Evolutionary conservation across 2,329 filamentous ascomycete species (phyloP), one percentile per base, ranked within the genome.

Genomic region (Coniochaeta pulveracea): DNA sequence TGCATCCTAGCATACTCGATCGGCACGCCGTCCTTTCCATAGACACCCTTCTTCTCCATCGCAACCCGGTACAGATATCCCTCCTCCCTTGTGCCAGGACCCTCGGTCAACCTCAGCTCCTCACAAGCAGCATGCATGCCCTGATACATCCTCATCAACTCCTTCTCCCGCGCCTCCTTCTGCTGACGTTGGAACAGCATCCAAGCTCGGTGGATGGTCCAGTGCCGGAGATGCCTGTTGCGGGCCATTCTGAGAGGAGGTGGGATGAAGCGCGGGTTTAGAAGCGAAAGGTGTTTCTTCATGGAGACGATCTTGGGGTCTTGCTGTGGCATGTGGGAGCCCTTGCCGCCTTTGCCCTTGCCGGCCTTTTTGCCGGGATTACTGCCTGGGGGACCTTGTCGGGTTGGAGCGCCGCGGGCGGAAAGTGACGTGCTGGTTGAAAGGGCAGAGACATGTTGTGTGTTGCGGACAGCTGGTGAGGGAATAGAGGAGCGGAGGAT

Each of bases 141-240:
- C 51, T 84, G 79, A 61, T 88, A 86, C 64, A 77, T 70, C 39
- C 83, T 69, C 61, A 85, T 75, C 29, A 95, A 69, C 54, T 88
- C 84, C 35, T 68, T 61, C 52, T 83, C 69, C 33, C 76, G 69
- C 22, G 64, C 60, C 42, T 71, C 64, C 31, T 77, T 76, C 47
- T 77, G 69, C 52, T 82, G 72, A 45, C 78, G 71, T 47, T 79
- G 76, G 60, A 80, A 81, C 19, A 96, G 68, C 48, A 84, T 70
- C 85, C 88, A 96, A 15, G 89, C 89, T 47, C 91, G 86, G 66
- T 96, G 88, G 58, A 98, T 96, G 33, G 91, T 96, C 91, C 91
- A 98, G 68, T 98, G 91, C 29, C 91, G 84, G 43, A 98, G 76
- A 58, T 77, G 73, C 36, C 91, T 79, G 57, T 81, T 82, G 47